Evolutionary conservation across 73 alveolate genomes (phyloP), one percentile per base, ranked within the genome.

Genomic region (Stentor coeruleus): DNA sequence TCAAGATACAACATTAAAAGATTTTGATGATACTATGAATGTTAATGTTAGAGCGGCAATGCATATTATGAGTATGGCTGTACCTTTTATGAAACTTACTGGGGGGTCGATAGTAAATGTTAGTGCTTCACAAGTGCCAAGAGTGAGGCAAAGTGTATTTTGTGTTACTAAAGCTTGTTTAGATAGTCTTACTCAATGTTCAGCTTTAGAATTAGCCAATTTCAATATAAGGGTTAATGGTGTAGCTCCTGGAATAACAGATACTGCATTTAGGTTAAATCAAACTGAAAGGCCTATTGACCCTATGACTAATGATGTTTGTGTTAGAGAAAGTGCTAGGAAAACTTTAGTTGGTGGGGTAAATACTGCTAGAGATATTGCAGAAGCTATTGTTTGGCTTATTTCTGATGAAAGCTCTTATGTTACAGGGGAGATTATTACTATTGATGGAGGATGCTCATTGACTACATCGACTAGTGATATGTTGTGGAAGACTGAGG

Each of bases 361-460:
- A 1, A 35, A 81, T 59, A 85, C 89, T 73, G 89, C 97, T 3
- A 59, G 77, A 35, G 96, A 94, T 31, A 87, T 92, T 3, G 97
- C 96, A 0, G 93, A 91, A 58, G 1, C 92, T 4, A 83, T 88
- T 3, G 81, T 91, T 35, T 92, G 96, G 96, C 89, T 94, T 15
- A 88, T 90, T 4, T 85, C 93, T 59, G 92, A 85, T 35, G 96
- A 92, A 57, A 96, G 97, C 2, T 74, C 86, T 38, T 92, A 89
- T 84, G 87, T 90, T 74, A 94, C 97, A 15, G 98, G 98, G n/a
- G 98, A 94, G 86, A 92, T 94, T 59, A 60, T 92, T 38, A 86
- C 86, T 73, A 86, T 94, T 3, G 97, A 94, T 86, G 91, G 93
- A 33, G 98, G 98, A 60, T 38, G 66, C 35, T 83, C 93, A 0